Conservation (phyloP, 805 yeast genomes). For the Lachancea dasiensis region DNA sequence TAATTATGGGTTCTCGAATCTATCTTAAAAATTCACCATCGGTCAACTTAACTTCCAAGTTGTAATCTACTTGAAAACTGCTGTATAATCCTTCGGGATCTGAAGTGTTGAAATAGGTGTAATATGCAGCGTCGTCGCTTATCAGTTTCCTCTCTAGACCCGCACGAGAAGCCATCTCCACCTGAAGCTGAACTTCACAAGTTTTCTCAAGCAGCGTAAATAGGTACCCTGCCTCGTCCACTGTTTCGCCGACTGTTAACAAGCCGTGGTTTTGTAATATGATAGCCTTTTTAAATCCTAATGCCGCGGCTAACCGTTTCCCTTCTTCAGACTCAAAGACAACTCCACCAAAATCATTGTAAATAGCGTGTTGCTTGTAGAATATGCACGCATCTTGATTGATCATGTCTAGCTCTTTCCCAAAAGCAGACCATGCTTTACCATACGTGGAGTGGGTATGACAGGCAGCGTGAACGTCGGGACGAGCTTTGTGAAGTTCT, state of each 20-base stretch:
- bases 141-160: conserved; percentile 38
- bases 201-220: conserved; percentile 55
- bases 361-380: conserved; percentile 60
- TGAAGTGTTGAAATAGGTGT: conserved; percentile 49
- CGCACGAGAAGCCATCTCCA: conserved; percentile 47
- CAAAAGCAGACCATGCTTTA: conserved; percentile 58
- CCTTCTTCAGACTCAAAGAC: conserved; percentile 64
- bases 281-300: conserved; percentile 51
- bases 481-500: conserved; percentile 56
- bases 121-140: conserved; percentile 58
- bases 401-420: conserved; percentile 63
- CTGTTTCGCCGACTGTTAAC: conserved; percentile 58
- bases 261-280: conserved; percentile 68
- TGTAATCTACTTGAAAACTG: conserved; percentile 64
- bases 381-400: conserved; percentile 70
- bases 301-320: conserved; percentile 48
- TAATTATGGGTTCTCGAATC: no score
- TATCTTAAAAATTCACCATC: conserved; percentile 19
- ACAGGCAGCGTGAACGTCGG: conserved; percentile 63
- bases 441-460: conserved; percentile 61
- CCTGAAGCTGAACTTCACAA: conserved; percentile 58
- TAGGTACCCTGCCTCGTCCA: conserved; percentile 65
- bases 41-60: conserved; percentile 35
- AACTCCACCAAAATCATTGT: conserved; percentile 68
- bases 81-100: conserved; percentile 64